phyloP scores from a whole-genome alignment of 371 early-diverging fungal genomes.

The Haplosporangium sp. region DNA sequence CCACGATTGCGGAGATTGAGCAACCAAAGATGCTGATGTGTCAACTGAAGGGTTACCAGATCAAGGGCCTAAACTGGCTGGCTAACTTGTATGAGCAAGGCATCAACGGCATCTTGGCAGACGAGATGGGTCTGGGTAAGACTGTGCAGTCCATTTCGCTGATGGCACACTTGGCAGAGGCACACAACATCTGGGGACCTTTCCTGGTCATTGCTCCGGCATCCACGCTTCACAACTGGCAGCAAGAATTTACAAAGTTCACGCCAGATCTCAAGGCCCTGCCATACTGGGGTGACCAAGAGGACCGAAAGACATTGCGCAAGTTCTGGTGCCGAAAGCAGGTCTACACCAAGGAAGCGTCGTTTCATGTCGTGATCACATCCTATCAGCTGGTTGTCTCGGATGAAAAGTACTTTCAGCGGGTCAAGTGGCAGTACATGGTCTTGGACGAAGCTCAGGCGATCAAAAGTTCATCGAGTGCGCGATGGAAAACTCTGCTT shows the following conservation, averaged over 20 bases:
- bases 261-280: slow-evolving; percentile 88
- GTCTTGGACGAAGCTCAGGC: slow-evolving; percentile 99
- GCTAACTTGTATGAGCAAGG: slow-evolving; percentile 96
- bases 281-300: slow-evolving; percentile 94
- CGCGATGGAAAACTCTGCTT: slow-evolving; percentile 95
- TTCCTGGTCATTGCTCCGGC: slow-evolving; percentile 97
- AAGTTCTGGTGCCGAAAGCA: slow-evolving; percentile 87
- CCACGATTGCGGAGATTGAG: slow-evolving; percentile 73
- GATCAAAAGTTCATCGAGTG: slow-evolving; percentile 90
- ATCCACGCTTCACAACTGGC: slow-evolving; percentile 98
- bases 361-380: slow-evolving; percentile 94
- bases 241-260: slow-evolving; percentile 93
- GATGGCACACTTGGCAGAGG: slow-evolving; percentile 89
- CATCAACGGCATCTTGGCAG: slow-evolving; percentile 98
- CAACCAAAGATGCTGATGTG: slow-evolving; percentile 93
- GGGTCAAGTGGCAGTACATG: slow-evolving; percentile 98
- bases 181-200: slow-evolving; percentile 94
- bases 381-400: slow-evolving; percentile 92
- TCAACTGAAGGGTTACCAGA: slow-evolving; percentile 93
- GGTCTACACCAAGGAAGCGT: slow-evolving; percentile 81
- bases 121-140: slow-evolving; percentile 80
- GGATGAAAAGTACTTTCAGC: slow-evolving; percentile 89
- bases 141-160: slow-evolving; percentile 97
- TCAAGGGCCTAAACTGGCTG: slow-evolving; percentile 99
- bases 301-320: slow-evolving; percentile 89